These are phyloP conservation scores for Cystobasidium sp. DNA, from an alignment of 1,284 basidiomycete genomes.

Conservation along the genomic window DNA sequence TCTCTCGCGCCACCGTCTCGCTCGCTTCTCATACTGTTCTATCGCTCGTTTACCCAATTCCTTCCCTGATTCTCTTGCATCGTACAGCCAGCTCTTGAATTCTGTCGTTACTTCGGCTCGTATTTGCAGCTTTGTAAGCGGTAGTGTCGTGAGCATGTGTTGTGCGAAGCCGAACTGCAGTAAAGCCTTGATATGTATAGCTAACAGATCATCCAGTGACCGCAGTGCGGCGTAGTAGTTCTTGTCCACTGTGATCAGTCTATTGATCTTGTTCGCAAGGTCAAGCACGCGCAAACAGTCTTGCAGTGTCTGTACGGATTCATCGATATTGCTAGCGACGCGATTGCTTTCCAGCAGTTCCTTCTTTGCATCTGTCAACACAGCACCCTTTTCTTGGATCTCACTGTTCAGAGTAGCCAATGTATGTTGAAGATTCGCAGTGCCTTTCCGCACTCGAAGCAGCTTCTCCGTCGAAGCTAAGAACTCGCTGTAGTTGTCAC, in stretches of 20 bases:
- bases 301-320: slow-evolving; percentile 92
- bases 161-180: slow-evolving; percentile 93
- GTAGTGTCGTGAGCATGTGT: slow-evolving; percentile 86
- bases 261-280: slow-evolving; percentile 88
- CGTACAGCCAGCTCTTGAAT: slow-evolving; percentile 95
- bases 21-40: slow-evolving; percentile 84
- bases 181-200: slow-evolving; percentile 83
- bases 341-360: slow-evolving; percentile 85
- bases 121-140: slow-evolving; percentile 84
- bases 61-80: slow-evolving; percentile 86
- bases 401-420: slow-evolving; percentile 65
- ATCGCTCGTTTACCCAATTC: slow-evolving; percentile 86
- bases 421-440: slow-evolving; percentile 62
- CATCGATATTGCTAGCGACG: slow-evolving; percentile 89
- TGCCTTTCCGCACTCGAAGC: slow-evolving; percentile 82
- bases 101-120: slow-evolving; percentile 92
- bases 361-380: slow-evolving; percentile 75
- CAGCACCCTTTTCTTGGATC: slow-evolving; percentile 70
- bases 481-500: slow-evolving; percentile 67
- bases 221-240: slow-evolving; percentile 96
- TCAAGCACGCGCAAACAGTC: slow-evolving; percentile 89
- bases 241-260: slow-evolving; percentile 81
- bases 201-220: slow-evolving; percentile 88
- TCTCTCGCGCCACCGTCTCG: slow-evolving; percentile 79
- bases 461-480: slow-evolving; percentile 93